Percentiles rank a stretch among this genome's conserved stretches.
phyloP scores from a whole-genome alignment of 179 eudicot genomes.

The Beta macrorhiza region DNA sequence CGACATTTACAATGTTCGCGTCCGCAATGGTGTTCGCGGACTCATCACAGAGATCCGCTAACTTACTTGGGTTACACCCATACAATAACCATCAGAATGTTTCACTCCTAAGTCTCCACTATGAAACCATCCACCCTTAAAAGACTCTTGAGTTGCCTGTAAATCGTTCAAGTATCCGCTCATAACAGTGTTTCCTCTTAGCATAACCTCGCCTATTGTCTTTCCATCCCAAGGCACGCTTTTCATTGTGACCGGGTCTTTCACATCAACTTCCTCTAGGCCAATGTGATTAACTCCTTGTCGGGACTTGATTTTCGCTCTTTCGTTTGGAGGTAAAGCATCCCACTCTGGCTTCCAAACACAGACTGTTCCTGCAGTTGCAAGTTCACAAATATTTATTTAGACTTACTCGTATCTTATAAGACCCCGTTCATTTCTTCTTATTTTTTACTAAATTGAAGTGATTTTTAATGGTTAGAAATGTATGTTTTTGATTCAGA shows the following conservation, averaged over 20 bases:
- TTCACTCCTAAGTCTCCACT: constrained; percentile 70
- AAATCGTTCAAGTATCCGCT: constrained; percentile 59
- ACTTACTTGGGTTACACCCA: no score
- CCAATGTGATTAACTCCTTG: constrained; percentile 64
- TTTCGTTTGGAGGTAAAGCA: constrained; percentile 38
- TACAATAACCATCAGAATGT: constrained; percentile 41
- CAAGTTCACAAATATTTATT: not conserved
- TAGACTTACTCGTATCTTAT: no score
- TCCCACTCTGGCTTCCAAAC: constrained; percentile 85
- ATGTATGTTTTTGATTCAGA: no score
- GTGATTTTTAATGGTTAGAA: no score
- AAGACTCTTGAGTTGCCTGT: constrained; percentile 60
- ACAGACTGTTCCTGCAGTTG: constrained; percentile 34
- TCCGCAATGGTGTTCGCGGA: no score
- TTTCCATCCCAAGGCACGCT: constrained; percentile 62
- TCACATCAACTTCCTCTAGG: constrained; percentile 62
- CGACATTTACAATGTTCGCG: no score
- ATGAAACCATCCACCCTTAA: constrained; percentile 67
- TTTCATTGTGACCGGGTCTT: constrained; percentile 53
- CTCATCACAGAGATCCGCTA: no score
- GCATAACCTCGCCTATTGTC: constrained; percentile 81
- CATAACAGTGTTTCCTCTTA: constrained; percentile 82
- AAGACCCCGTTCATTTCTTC: not conserved
- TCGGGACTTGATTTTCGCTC: constrained; percentile 55
- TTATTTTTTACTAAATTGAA: not conserved